phyloP scores from a whole-genome alignment of 805 yeast species.

The Starmerella potacharoeniae region DNA sequence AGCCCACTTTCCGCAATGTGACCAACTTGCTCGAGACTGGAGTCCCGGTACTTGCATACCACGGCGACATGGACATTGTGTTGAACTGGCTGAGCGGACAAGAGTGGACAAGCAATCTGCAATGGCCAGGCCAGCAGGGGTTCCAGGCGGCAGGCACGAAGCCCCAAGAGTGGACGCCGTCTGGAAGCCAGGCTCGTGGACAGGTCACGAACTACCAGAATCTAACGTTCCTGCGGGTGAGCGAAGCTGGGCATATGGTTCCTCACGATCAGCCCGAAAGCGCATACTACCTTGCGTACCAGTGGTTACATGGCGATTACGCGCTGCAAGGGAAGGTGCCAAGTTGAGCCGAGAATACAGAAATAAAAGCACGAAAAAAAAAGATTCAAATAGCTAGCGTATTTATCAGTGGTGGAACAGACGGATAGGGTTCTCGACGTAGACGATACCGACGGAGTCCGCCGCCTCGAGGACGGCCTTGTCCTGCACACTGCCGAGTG shows the following conservation, averaged over 20 bases:
- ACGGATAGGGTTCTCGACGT: slow-evolving; percentile 94
- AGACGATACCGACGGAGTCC: slow-evolving; percentile 77
- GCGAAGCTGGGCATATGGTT: slow-evolving; percentile 86
- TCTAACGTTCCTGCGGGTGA: slow-evolving; percentile 67
- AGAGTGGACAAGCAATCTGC: slow-evolving; percentile 62
- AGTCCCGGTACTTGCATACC: slow-evolving; percentile 75
- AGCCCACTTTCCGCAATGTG: slow-evolving; percentile 68
- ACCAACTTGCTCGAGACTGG: slow-evolving; percentile 56
- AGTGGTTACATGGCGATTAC: slow-evolving; percentile 42
- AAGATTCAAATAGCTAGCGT: background rate
- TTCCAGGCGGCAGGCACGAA: slow-evolving; percentile 33
- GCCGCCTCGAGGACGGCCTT: slow-evolving; percentile 93
- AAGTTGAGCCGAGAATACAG: background rate
- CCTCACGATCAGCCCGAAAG: slow-evolving; percentile 76
- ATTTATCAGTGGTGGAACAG: slow-evolving; percentile 82
- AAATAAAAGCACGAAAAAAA: background rate
- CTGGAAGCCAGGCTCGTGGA: slow-evolving; percentile 41
- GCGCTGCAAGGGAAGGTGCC: slow-evolving; percentile 5
- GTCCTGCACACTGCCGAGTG: slow-evolving; percentile 96
- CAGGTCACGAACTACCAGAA: slow-evolving; percentile 55
- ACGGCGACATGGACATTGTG: slow-evolving; percentile 93
- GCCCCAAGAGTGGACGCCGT: slow-evolving; percentile 32
- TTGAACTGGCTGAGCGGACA: slow-evolving; percentile 93
- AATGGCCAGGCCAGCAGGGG: slow-evolving; percentile 43
- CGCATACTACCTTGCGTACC: slow-evolving; percentile 57